phyloP scores from a whole-genome alignment of 768 basidiomycete genomes.

The Pleurotus cornucopiae region DNA sequence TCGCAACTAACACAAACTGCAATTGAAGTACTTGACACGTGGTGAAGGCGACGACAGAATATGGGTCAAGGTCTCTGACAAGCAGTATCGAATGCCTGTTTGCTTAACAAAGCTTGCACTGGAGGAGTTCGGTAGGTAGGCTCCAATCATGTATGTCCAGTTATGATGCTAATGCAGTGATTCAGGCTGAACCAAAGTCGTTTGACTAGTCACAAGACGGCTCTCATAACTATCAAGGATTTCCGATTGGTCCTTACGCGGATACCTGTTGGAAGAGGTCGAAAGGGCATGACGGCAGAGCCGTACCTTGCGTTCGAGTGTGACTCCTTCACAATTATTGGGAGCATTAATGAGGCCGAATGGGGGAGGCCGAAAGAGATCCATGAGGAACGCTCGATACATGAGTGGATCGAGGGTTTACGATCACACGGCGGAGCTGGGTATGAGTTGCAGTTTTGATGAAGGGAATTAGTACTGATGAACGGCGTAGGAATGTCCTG shows the following conservation, averaged over 20 bases:
- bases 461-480: background rate
- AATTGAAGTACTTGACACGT: constrained; percentile 52
- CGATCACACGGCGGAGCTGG: constrained; percentile 54
- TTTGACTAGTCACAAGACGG: constrained; percentile 43
- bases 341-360: constrained; percentile 36
- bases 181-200: constrained; percentile 18
- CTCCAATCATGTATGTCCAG: background rate
- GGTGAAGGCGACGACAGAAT: constrained; percentile 36
- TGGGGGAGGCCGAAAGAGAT: constrained; percentile 52
- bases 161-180: too few relatives aligned
- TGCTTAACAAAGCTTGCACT: constrained; percentile 54
- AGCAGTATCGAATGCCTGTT: constrained; percentile 41
- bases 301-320: constrained; percentile 54
- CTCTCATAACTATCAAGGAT: constrained; percentile 40
- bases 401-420: constrained; percentile 54
- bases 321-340: constrained; percentile 34
- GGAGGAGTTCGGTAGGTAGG: constrained; percentile 34
- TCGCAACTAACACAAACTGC: background rate
- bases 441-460: constrained; percentile 32
- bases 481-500: constrained; percentile 32
- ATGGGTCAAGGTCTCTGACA: constrained; percentile 68
- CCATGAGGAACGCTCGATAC: constrained; percentile 35
- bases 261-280: constrained; percentile 37
- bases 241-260: constrained; percentile 51
- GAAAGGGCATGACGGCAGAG: constrained; percentile 32